Evolutionary conservation across 495 filamentous ascomycete genomes (phyloP).

Genomic region (Terfezia boudieri): DNA sequence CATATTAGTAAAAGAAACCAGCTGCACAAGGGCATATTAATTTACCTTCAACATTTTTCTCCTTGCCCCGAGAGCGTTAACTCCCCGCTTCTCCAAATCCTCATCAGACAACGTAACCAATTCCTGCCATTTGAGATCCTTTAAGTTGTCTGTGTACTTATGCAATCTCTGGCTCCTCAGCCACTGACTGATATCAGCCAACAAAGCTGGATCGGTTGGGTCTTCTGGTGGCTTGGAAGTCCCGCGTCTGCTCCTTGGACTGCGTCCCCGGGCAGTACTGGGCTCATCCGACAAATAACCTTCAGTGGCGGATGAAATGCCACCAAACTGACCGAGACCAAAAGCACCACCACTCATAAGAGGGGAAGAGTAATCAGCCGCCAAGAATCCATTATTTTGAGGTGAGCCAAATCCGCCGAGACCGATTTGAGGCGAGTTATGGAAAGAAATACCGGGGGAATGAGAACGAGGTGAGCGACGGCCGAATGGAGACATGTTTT

Average conservation of each 20-base stretch:
- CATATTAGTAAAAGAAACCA: too few relatives aligned
- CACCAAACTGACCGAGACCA: constrained; percentile 52
- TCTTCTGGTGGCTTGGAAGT: constrained; percentile 96
- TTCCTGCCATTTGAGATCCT: constrained; percentile 93
- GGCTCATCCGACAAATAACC: constrained; percentile 92
- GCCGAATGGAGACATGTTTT: constrained; percentile 25
- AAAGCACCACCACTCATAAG: constrained; percentile 53
- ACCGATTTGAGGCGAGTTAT: constrained; percentile 37
- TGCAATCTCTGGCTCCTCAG: constrained; percentile 82
- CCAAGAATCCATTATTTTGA: constrained; percentile 87
- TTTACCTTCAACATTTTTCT: constrained; percentile 94
- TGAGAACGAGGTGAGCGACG: constrained; percentile 65
- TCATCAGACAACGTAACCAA: constrained; percentile 80
- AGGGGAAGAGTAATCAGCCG: constrained; percentile 51
- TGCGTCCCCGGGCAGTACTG: constrained; percentile 69
- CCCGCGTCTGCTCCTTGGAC: constrained; percentile 75
- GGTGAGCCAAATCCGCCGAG: constrained; percentile 55
- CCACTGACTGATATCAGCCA: constrained; percentile 94
- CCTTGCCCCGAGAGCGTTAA: constrained; percentile 82
- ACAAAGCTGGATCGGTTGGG: constrained; percentile 68
- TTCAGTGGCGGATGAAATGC: constrained; percentile 37
- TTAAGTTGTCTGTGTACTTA: constrained; percentile 96
- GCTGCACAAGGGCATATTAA: background rate
- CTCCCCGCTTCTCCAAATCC: constrained; percentile 75
- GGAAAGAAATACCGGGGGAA: constrained; percentile 76